Evolutionary conservation across 768 basidiomycete species (phyloP).

Genomic region (Trametes elegans): DNA sequence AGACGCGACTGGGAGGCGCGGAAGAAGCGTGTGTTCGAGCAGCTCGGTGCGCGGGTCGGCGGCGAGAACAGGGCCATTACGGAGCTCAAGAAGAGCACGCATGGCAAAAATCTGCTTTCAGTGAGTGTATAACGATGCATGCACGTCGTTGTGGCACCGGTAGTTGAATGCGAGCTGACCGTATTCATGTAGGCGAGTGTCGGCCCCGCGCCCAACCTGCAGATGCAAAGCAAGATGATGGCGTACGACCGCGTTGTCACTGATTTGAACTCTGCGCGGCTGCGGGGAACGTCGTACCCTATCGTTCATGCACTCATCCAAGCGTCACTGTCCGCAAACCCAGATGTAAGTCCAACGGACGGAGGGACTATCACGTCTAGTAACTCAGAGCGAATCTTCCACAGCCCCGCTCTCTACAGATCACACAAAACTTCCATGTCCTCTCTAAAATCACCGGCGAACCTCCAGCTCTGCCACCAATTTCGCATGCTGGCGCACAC

Average conservation of each 20-base stretch:
- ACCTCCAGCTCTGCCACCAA: constrained; percentile 69
- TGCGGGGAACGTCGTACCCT: constrained; percentile 72
- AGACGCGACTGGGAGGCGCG: constrained; percentile 86
- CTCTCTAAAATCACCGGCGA: constrained; percentile 76
- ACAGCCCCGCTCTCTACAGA: constrained; percentile 51
- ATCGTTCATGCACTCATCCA: constrained; percentile 71
- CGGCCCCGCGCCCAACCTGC: constrained; percentile 59
- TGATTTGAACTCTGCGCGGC: constrained; percentile 72
- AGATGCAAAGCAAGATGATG: constrained; percentile 96
- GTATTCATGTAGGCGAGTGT: constrained; percentile 35
- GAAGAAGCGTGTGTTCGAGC: constrained; percentile 87
- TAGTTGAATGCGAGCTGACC: neutral
- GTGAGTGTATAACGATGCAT: constrained; percentile 36
- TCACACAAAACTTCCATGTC: constrained; percentile 68
- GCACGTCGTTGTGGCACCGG: neutral
- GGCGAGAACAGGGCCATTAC: constrained; percentile 53
- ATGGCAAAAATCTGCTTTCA: constrained; percentile 52
- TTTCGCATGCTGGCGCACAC: constrained; percentile 79
- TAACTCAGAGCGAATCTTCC: no score
- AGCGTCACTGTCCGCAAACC: constrained; percentile 57
- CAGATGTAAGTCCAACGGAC: constrained; percentile 48
- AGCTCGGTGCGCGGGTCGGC: constrained; percentile 69
- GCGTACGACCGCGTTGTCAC: constrained; percentile 83
- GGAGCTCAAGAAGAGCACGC: constrained; percentile 62
- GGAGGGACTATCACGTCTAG: no score